phyloP scores from a whole-genome alignment of 441 rosid species.

The Francoa sonchifolia region DNA sequence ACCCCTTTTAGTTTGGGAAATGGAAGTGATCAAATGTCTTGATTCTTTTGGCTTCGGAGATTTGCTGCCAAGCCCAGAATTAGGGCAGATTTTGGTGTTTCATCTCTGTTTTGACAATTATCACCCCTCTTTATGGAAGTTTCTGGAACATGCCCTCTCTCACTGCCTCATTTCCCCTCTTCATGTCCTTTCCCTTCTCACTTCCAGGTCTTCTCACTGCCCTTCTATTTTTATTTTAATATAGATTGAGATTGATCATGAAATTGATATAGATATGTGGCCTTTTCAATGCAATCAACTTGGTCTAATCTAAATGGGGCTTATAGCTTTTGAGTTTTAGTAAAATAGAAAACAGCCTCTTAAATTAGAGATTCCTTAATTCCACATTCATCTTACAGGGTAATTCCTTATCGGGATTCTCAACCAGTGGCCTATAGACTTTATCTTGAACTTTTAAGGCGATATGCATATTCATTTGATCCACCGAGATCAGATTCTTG shows the following conservation, averaged over 20 bases:
- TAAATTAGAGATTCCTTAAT: background rate
- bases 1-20: constrained; percentile 21
- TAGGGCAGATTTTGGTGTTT: constrained; percentile 30
- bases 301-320: background rate
- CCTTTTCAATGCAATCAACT: background rate
- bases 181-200: constrained; percentile 45
- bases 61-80: constrained; percentile 27
- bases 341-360: background rate
- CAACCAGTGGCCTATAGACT: constrained; percentile 50
- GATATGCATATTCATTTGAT: constrained; percentile 27
- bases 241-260: background rate
- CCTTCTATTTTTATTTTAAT: background rate
- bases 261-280: background rate
- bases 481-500: constrained; percentile 13
- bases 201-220: constrained; percentile 18
- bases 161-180: constrained; percentile 31
- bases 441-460: constrained; percentile 39
- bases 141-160: constrained; percentile 33
- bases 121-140: constrained; percentile 47
- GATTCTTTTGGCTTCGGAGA: constrained; percentile 6
- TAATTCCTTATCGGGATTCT: constrained; percentile 36
- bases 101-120: constrained; percentile 30
- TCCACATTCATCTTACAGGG: constrained; percentile 14
- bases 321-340: background rate
- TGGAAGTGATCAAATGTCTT: constrained; percentile 27